These are phyloP conservation scores for Vigna reflexopilosa DNA, from an alignment of 306 rosid species.

Conservation along the genomic window DNA sequence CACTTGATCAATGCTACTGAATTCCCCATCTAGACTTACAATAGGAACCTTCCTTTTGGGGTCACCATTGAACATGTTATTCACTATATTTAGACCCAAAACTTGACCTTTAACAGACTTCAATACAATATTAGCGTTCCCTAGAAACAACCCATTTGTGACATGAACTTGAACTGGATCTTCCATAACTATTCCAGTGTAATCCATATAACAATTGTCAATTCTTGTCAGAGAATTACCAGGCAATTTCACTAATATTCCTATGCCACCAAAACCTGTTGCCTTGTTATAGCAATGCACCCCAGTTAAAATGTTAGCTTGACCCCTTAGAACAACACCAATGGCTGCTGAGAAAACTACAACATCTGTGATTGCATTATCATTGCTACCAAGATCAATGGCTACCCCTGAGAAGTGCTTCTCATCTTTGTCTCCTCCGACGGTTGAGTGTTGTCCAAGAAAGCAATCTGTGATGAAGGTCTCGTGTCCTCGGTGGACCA, in stretches of 20 bases:
- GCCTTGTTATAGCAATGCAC: conserved; percentile 78
- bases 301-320: conserved; percentile 70
- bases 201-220: conserved; percentile 73
- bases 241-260: conserved; percentile 63
- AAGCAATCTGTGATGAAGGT: conserved; percentile 66
- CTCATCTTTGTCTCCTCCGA: conserved; percentile 63
- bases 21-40: conserved; percentile 61
- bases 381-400: conserved; percentile 59
- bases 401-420: conserved; percentile 54
- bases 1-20: conserved; percentile 62
- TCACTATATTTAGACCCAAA: conserved; percentile 63
- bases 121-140: conserved; percentile 64
- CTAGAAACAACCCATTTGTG: conserved; percentile 70
- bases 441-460: conserved; percentile 69
- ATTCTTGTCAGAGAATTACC: conserved; percentile 70
- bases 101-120: conserved; percentile 62
- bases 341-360: conserved; percentile 63
- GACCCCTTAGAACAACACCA: conserved; percentile 69
- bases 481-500: conserved; percentile 68
- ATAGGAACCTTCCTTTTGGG: conserved; percentile 57
- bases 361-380: conserved; percentile 58
- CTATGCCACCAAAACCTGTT: conserved; percentile 65
- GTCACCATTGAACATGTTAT: conserved; percentile 66
- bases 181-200: conserved; percentile 68
- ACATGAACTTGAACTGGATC: conserved; percentile 83